These are phyloP conservation scores for Chrysoporthe deuterocubensis DNA, from an alignment of 2,329 filamentous ascomycete species.

Conservation along the genomic window DNA sequence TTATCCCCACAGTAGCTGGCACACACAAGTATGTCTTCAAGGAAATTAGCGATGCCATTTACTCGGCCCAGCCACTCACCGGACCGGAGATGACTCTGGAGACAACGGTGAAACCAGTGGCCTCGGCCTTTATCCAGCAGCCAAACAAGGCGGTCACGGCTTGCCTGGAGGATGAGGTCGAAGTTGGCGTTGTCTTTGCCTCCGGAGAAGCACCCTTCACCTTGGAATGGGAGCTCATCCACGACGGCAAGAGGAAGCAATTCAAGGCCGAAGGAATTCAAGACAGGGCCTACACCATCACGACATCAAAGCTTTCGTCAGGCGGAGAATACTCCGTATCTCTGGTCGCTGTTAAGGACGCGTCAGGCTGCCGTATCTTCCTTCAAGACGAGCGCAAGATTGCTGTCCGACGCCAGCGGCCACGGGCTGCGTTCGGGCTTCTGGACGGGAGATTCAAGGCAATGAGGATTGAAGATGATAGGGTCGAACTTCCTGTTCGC, in stretches of 20 bases:
- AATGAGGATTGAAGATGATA: conserved; percentile 75
- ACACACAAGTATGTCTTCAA: conserved; percentile 86
- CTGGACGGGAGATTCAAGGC: conserved; percentile 79
- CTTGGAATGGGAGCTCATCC: conserved; percentile 89
- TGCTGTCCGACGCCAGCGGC: conserved; percentile 84
- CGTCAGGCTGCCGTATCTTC: conserved; percentile 82
- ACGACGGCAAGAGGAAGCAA: conserved; percentile 82
- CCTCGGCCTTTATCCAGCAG: conserved; percentile 73
- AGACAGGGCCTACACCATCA: conserved; percentile 68
- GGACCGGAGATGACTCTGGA: conserved; percentile 70
- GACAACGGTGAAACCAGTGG: conserved; percentile 91
- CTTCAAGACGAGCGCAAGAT: conserved; percentile 86
- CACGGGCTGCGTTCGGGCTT: conserved; percentile 82
- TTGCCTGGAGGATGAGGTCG: conserved; percentile 82
- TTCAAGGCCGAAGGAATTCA: conserved; percentile 68
- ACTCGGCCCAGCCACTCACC: conserved; percentile 66
- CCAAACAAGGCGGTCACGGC: conserved; percentile 62
- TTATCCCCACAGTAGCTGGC: conserved; percentile 80
- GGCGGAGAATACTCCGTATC: conserved; percentile 91
- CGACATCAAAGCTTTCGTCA: conserved; percentile 72
- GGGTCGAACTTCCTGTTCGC: conserved; percentile 77
- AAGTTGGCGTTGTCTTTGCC: conserved; percentile 70
- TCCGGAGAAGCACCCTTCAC: conserved; percentile 85
- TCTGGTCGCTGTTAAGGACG: conserved; percentile 84
- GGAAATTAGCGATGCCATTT: conserved; percentile 81